Evolutionary conservation across 148 eudicot species (phyloP).

Genomic region (Amaranthus cruentus): DNA sequence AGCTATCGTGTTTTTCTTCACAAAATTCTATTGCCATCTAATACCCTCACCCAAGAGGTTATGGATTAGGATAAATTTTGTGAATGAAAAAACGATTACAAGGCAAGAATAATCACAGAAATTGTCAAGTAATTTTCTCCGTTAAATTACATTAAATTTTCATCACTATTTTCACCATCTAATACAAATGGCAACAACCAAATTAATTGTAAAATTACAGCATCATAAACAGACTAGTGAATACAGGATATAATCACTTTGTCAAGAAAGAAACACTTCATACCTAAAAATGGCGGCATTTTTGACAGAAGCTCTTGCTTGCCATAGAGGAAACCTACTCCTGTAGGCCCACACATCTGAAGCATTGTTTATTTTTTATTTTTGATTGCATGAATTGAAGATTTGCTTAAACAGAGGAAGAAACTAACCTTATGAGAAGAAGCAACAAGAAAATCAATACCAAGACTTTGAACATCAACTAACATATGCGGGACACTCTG

Average conservation of each 20-base stretch:
- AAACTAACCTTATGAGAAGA: constrained; percentile 90
- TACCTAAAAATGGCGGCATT: constrained; percentile 99
- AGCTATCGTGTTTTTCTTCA: no score
- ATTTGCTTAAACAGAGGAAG: constrained; percentile 22
- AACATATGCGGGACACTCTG: constrained; percentile 99
- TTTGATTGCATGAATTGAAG: constrained; percentile 10
- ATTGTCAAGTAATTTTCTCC: no score
- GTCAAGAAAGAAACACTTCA: constrained; percentile 11
- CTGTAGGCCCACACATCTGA: constrained; percentile 99
- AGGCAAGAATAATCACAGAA: no score
- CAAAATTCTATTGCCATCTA: no score
- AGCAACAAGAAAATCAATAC: constrained; percentile 93
- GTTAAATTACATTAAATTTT: no score
- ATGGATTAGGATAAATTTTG: no score
- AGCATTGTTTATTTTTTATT: constrained; percentile 59
- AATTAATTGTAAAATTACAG: not conserved
- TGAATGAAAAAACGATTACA: no score
- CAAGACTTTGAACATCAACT: constrained; percentile 81
- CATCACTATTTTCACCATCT: no score
- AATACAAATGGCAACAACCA: no score
- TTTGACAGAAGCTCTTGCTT: constrained; percentile 58
- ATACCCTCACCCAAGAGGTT: no score
- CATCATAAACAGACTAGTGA: not conserved
- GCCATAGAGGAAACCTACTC: constrained; percentile 93
- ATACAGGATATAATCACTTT: not conserved